phyloP scores from a whole-genome alignment of 306 rosid species.

The Quillaja saponaria region DNA sequence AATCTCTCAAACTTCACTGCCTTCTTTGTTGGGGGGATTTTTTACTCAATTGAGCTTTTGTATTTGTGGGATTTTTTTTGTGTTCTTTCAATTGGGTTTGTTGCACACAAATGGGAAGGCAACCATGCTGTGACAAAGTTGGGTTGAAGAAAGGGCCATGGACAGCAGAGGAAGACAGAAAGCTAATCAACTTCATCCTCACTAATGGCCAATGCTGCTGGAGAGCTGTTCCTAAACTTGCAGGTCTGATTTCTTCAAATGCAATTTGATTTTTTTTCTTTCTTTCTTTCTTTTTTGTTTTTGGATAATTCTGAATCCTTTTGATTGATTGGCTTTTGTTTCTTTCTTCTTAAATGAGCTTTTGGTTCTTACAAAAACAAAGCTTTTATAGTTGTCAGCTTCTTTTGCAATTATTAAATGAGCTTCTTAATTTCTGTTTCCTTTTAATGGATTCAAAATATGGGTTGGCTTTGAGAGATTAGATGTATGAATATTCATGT shows the following conservation, averaged over 20 bases:
- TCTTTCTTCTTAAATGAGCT: too few relatives aligned
- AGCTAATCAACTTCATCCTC: constrained; percentile 84
- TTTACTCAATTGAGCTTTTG: too few relatives aligned
- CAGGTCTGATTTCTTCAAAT: constrained; percentile 64
- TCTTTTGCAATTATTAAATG: too few relatives aligned
- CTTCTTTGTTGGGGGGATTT: constrained; percentile 4
- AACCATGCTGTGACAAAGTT: constrained; percentile 97
- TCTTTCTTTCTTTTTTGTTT: too few relatives aligned
- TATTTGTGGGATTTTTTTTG: neutral
- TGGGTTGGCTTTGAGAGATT: too few relatives aligned
- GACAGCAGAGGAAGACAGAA: constrained; percentile 91
- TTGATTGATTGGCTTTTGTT: too few relatives aligned
- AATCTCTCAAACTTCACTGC: constrained; percentile 3
- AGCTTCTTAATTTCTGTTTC: too few relatives aligned
- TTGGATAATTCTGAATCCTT: too few relatives aligned
- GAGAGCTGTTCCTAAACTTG: constrained; percentile 96
- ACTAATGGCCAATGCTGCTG: constrained; percentile 92
- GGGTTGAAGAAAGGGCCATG: constrained; percentile 96
- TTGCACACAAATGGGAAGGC: constrained; percentile 72
- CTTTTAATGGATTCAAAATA: too few relatives aligned
- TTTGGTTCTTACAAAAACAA: too few relatives aligned
- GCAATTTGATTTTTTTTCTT: constrained; percentile 6
- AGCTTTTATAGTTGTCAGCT: too few relatives aligned
- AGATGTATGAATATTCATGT: too few relatives aligned
- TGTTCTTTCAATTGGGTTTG: neutral